Percentiles rank a stretch among this genome's conserved stretches.
Conservation (phyloP, 2,329 filamentous ascomycete genomes). For the Colletotrichum cuscutae region DNA sequence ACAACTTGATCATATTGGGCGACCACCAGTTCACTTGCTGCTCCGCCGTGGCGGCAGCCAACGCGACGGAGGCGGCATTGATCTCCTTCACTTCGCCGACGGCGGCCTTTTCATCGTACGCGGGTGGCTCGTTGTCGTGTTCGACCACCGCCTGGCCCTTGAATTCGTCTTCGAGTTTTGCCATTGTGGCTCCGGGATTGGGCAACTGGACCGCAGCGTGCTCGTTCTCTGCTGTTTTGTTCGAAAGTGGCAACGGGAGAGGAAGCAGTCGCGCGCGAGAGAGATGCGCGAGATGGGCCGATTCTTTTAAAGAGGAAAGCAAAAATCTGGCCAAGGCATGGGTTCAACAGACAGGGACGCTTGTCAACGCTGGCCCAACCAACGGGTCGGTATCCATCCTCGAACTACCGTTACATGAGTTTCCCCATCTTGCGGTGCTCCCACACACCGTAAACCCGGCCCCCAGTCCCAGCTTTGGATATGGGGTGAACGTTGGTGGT, state of each 20-base stretch:
- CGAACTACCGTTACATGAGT: slow-evolving; percentile 23
- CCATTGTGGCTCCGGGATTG: slow-evolving; percentile 13
- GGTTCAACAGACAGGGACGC: slow-evolving; percentile 4
- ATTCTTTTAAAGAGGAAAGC: slow-evolving; percentile 5
- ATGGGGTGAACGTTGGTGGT: neutral
- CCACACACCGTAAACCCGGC: neutral
- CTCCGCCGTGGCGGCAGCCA: slow-evolving; percentile 46
- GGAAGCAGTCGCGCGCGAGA: neutral
- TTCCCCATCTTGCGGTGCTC: slow-evolving; percentile 9
- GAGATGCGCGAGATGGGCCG: neutral
- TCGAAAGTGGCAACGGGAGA: neutral
- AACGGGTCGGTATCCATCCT: slow-evolving; percentile 12
- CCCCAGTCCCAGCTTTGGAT: slow-evolving; percentile 3
- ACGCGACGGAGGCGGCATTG: slow-evolving; percentile 48
- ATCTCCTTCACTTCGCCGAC: slow-evolving; percentile 44
- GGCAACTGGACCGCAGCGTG: neutral
- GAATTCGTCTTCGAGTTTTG: slow-evolving; percentile 14
- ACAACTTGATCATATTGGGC: slow-evolving; percentile 46
- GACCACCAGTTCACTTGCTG: slow-evolving; percentile 36
- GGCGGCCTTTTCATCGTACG: slow-evolving; percentile 18
- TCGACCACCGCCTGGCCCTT: slow-evolving; percentile 27
- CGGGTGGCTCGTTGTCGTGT: slow-evolving; percentile 21
- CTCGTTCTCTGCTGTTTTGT: neutral
- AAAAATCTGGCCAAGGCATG: neutral
- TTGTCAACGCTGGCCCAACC: slow-evolving; percentile 16